Conservation (phyloP, 805 yeast species). For the Cyberlindnera mycetangii region DNA sequence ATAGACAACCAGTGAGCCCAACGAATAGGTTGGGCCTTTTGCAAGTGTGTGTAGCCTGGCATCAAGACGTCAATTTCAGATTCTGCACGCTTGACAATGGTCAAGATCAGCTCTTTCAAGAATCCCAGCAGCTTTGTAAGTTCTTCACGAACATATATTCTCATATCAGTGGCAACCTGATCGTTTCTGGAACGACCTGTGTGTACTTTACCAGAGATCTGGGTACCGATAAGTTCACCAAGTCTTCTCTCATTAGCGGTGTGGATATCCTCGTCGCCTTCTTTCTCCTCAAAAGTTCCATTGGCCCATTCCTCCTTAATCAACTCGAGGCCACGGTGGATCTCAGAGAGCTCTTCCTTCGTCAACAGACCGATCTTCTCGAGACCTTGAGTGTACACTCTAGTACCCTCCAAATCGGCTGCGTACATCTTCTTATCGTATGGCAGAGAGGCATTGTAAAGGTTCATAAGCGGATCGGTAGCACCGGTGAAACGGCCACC, state of each 20-base stretch:
- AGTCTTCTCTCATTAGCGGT: conserved; percentile 98
- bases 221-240: conserved; percentile 92
- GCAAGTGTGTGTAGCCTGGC: conserved; percentile 99
- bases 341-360: conserved; percentile 67
- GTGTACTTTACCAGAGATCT: conserved; percentile 95
- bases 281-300: conserved; percentile 64
- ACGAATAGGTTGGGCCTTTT: conserved; percentile 97
- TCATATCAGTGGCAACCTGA: conserved; percentile 99
- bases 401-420: conserved; percentile 92
- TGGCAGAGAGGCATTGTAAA: conserved; percentile 94
- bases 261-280: conserved; percentile 97
- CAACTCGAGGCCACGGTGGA: conserved; percentile 75
- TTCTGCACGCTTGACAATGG: conserved; percentile 72
- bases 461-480: conserved; percentile 95
- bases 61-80: conserved; percentile 85
- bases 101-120: conserved; percentile 60
- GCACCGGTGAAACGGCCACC: conserved; percentile 98
- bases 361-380: conserved; percentile 74
- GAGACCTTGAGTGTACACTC: conserved; percentile 87
- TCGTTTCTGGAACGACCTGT: conserved; percentile 99
- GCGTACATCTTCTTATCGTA: conserved; percentile 93
- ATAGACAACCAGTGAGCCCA: conserved; percentile 98
- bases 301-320: conserved; percentile 82
- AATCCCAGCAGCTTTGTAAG: conserved; percentile 53
- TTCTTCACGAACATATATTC: conserved; percentile 84